phyloP scores from a whole-genome alignment of 2,329 filamentous ascomycete species.

The Alternaria sp. region DNA sequence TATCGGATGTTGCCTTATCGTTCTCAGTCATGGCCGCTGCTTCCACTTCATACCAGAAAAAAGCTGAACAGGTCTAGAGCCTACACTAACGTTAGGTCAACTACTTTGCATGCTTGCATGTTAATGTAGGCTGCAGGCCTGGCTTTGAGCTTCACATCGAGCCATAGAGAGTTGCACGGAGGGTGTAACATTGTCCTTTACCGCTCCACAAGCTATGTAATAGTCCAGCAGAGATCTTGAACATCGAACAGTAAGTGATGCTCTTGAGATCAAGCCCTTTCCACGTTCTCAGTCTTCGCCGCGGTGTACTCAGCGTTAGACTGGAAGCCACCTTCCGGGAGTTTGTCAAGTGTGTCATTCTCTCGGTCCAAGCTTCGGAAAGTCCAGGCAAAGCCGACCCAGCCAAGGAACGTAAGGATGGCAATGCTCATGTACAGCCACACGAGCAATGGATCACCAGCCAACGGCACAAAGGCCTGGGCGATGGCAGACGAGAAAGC shows the following conservation, averaged over 20 bases:
- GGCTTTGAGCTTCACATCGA: neutral
- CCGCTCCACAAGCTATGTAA: neutral
- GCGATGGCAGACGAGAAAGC: slow-evolving; percentile 35
- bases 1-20: neutral
- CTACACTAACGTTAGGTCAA: neutral
- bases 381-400: slow-evolving; percentile 35
- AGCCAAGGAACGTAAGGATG: slow-evolving; percentile 39
- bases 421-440: slow-evolving; percentile 40
- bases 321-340: slow-evolving; percentile 33
- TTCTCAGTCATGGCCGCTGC: neutral
- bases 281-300: slow-evolving; percentile 13
- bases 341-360: slow-evolving; percentile 42
- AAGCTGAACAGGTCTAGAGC: neutral
- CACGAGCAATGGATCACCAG: slow-evolving; percentile 28
- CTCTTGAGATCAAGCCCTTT: slow-evolving; percentile 3
- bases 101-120: neutral
- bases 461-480: slow-evolving; percentile 28
- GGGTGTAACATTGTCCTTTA: neutral
- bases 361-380: slow-evolving; percentile 36
- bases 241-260: neutral
- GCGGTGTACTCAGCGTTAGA: slow-evolving; percentile 21
- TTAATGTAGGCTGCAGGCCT: neutral
- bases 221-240: neutral
- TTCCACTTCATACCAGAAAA: neutral
- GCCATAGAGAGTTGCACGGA: neutral